Conservation (phyloP, 495 filamentous ascomycete species). For the Xylaria bambusicola region DNA sequence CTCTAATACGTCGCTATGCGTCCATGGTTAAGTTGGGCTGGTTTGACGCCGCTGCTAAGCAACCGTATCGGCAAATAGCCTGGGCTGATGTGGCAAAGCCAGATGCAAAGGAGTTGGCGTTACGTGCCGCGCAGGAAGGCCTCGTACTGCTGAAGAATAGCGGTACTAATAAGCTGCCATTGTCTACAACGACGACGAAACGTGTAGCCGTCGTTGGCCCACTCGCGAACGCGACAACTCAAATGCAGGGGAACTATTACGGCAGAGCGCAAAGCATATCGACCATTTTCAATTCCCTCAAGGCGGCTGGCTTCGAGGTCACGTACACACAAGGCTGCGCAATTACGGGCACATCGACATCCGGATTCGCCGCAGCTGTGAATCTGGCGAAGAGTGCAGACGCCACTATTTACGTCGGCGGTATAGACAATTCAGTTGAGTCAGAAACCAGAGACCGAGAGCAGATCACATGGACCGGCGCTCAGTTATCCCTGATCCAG, state of each 20-base stretch:
- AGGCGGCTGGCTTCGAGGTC: conserved; percentile 47
- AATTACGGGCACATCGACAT: conserved; percentile 43
- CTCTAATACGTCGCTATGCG: conserved; percentile 57
- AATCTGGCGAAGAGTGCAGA: conserved; percentile 39
- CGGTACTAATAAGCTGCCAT: conserved; percentile 47
- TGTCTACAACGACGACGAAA: conserved; percentile 37
- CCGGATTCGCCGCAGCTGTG: conserved; percentile 4
- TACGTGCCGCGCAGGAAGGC: conserved; percentile 60
- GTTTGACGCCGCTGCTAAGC: conserved; percentile 53
- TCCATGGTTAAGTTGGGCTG: conserved; percentile 59
- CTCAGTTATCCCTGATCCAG: conserved; percentile 45
- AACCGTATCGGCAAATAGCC: conserved; percentile 52
- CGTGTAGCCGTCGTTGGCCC: conserved; percentile 60
- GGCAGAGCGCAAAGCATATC: conserved; percentile 59
- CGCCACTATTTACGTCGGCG: conserved; percentile 47
- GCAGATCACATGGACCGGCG: conserved; percentile 45
- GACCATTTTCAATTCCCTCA: conserved; percentile 53
- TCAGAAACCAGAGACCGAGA: conserved; percentile 44
- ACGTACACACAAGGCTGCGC: conserved; percentile 50
- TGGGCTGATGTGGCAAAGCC: conserved; percentile 56
- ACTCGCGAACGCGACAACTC: conserved; percentile 59
- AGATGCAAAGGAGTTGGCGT: conserved; percentile 55
- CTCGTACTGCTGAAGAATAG: conserved; percentile 66
- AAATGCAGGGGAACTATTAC: conserved; percentile 65
- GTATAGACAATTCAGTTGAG: conserved; percentile 44